These are phyloP conservation scores for Coelastrella sp. DNA, from an alignment of 139 green algal species.

Conservation along the genomic window DNA sequence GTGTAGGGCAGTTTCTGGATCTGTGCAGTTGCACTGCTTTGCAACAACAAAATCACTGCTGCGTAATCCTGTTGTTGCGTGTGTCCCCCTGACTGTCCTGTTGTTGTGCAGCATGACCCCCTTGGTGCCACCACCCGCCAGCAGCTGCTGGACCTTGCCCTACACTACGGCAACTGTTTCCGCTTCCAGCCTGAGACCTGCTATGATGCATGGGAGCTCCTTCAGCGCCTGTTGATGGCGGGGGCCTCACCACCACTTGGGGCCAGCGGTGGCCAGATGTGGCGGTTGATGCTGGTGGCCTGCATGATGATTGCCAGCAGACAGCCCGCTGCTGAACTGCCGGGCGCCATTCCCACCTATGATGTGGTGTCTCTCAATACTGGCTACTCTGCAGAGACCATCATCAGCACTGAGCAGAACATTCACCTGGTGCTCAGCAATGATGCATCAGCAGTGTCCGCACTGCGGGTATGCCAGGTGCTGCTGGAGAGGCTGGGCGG, in stretches of 20 bases:
- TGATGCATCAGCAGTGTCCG: constrained; percentile 37
- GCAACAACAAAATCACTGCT: neutral
- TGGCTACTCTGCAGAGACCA: constrained; percentile 17
- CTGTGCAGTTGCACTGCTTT: too few species aligned
- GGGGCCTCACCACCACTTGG: constrained; percentile 27
- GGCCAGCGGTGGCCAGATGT: constrained; percentile 8
- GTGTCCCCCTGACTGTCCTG: neutral
- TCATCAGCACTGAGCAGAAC: constrained; percentile 18
- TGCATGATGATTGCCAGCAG: constrained; percentile 43
- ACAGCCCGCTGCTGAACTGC: constrained; percentile 33
- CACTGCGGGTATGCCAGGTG: constrained; percentile 44
- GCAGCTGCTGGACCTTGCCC: constrained; percentile 42
- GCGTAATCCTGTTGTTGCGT: neutral
- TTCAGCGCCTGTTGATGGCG: constrained; percentile 39
- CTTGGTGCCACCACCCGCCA: constrained; percentile 36
- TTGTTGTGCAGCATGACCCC: constrained; percentile 32
- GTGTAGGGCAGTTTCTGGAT: too few species aligned
- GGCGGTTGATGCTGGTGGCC: constrained; percentile 39
- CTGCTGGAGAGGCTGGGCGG: constrained; percentile 45
- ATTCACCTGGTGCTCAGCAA: constrained; percentile 30
- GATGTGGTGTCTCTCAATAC: constrained; percentile 32
- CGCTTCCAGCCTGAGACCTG: constrained; percentile 32
- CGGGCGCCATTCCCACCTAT: constrained; percentile 17
- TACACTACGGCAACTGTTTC: constrained; percentile 39
- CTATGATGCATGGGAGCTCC: constrained; percentile 41